These are phyloP conservation scores for Tulasnella calospora DNA, from an alignment of 768 basidiomycete species.

Conservation along the genomic window DNA sequence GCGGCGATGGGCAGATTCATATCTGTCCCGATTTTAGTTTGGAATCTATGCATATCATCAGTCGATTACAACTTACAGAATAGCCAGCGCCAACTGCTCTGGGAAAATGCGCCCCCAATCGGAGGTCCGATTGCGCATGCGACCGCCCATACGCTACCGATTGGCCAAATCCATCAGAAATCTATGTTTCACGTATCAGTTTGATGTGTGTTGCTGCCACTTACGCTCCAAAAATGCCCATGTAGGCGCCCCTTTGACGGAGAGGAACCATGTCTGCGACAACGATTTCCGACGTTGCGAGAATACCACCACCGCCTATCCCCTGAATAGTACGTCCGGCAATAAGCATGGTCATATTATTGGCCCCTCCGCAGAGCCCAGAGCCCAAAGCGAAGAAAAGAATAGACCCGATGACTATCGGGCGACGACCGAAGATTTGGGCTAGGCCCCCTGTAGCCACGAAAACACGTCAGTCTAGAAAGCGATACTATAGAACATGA, in stretches of 20 bases:
- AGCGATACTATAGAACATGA: conserved; percentile 14
- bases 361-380: conserved; percentile 40
- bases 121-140: conserved; percentile 28
- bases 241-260: conserved; percentile 39
- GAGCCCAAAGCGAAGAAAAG: conserved; percentile 40
- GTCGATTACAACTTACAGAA: conserved; percentile 8
- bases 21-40: not conserved
- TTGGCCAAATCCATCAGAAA: conserved; percentile 26
- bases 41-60: too few relatives aligned
- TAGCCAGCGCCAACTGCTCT: conserved; percentile 19
- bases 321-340: conserved; percentile 33
- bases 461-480: not conserved
- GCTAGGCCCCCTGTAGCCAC: conserved; percentile 30
- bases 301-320: conserved; percentile 34
- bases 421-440: conserved; percentile 39
- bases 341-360: conserved; percentile 43
- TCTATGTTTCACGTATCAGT: not conserved
- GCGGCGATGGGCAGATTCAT: conserved; percentile 26
- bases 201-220: not conserved
- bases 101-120: conserved; percentile 27
- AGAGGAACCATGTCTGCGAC: conserved; percentile 43
- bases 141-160: conserved; percentile 35
- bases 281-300: conserved; percentile 34
- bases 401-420: conserved; percentile 36
- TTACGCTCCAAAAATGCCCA: conserved; percentile 38